phyloP scores from a whole-genome alignment of 306 rosid species.

The Malus domestica region DNA sequence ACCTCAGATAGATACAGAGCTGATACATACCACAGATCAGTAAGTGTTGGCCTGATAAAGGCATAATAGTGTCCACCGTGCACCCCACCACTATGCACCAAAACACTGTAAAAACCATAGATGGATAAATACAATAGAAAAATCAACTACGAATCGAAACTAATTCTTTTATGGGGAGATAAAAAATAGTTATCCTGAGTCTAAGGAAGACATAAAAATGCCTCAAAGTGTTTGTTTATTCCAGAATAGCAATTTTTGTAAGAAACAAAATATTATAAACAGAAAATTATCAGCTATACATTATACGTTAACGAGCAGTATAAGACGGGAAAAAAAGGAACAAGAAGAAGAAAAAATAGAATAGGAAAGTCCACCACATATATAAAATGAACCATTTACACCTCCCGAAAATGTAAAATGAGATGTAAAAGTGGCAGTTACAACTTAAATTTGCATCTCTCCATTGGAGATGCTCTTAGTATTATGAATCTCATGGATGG shows the following conservation, averaged over 20 bases:
- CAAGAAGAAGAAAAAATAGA: not conserved
- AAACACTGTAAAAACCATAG: conserved; percentile 53
- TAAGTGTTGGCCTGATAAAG: conserved; percentile 91
- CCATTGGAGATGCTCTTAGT: not conserved
- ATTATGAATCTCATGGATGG: not conserved
- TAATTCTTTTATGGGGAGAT: not conserved
- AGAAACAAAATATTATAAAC: not conserved
- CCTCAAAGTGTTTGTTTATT: not conserved
- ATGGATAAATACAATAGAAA: not conserved
- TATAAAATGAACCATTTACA: not conserved
- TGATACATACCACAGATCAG: conserved; percentile 74
- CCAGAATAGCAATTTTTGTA: not conserved
- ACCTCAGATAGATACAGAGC: not conserved
- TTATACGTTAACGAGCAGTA: not conserved
- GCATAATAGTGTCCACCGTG: conserved; percentile 99
- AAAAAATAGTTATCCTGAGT: not conserved
- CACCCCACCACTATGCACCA: conserved; percentile 99
- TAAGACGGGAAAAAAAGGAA: not conserved
- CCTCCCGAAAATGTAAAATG: not conserved
- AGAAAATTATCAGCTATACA: not conserved
- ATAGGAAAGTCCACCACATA: not conserved
- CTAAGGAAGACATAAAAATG: not conserved
- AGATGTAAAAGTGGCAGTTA: not conserved
- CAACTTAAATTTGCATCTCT: not conserved
- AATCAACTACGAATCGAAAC: not conserved